Conservation (phyloP, 2,329 filamentous ascomycete species). For the Aspergillus sp. region DNA sequence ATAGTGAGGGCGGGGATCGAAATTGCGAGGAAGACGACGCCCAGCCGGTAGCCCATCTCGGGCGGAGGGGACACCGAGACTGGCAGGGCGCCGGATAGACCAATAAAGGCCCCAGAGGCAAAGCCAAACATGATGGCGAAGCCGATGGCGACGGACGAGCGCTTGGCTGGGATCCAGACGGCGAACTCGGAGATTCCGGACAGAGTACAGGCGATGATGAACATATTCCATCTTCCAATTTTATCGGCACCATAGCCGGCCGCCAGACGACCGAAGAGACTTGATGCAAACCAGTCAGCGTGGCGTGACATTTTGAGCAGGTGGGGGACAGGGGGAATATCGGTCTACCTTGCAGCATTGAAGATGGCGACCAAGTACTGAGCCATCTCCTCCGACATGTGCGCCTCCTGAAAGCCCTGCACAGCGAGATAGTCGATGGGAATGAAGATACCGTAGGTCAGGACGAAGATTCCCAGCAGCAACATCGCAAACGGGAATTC, state of each 20-base stretch:
- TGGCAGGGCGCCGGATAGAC: not conserved
- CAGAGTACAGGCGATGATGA: conserved; percentile 47
- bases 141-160: conserved; percentile 53
- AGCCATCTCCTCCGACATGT: conserved; percentile 48
- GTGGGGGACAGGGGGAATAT: not conserved
- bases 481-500: conserved; percentile 35
- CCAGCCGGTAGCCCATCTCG: conserved; percentile 10
- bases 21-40: conserved; percentile 5
- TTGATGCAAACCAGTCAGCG: not conserved
- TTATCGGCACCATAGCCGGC: conserved; percentile 55
- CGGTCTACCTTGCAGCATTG: conserved; percentile 44
- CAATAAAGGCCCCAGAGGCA: conserved; percentile 61
- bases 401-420: not conserved
- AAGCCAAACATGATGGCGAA: conserved; percentile 68
- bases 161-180: conserved; percentile 53
- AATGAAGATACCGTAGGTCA: conserved; percentile 57
- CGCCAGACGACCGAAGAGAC: conserved; percentile 55
- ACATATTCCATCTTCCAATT: conserved; percentile 55
- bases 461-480: conserved; percentile 28
- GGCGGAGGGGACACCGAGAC: conserved; percentile 1
- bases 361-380: conserved; percentile 55
- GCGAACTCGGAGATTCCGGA: conserved; percentile 50
- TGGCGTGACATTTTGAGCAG: not conserved
- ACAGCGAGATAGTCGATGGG: conserved; percentile 51
- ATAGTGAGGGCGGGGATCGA: conserved; percentile 8